Conservation (phyloP, 1,139 yeast species). For the Taphrina communis region DNA sequence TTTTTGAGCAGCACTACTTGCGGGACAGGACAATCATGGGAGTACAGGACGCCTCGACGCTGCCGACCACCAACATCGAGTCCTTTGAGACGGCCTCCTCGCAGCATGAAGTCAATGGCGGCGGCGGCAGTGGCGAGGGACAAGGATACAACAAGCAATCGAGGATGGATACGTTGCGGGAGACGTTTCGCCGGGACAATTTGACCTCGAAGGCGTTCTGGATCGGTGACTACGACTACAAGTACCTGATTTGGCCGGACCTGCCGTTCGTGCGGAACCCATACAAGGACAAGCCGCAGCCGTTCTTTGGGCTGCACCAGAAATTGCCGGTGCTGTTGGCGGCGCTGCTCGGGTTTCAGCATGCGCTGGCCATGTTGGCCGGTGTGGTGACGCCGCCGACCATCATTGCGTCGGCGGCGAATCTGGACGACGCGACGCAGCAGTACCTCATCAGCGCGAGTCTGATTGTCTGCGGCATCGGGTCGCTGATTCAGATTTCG, state of each 20-base stretch:
- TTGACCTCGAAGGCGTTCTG: slow-evolving; percentile 48
- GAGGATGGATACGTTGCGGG: slow-evolving; percentile 1
- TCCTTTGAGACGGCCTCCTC: slow-evolving; percentile 16
- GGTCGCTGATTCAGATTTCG: slow-evolving; percentile 78
- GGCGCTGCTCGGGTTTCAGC: slow-evolving; percentile 79
- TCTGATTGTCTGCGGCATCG: slow-evolving; percentile 73
- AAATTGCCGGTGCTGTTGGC: slow-evolving; percentile 82
- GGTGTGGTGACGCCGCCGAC: slow-evolving; percentile 85
- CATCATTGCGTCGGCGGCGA: slow-evolving; percentile 31
- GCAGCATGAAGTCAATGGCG: background rate
- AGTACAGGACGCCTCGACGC: slow-evolving; percentile 6
- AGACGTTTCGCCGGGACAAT: background rate
- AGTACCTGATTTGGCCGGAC: slow-evolving; percentile 74
- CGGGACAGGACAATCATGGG: slow-evolving; percentile 8
- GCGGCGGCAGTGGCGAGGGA: too few species aligned
- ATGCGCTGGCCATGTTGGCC: slow-evolving; percentile 85
- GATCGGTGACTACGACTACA: slow-evolving; percentile 82
- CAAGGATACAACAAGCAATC: background rate
- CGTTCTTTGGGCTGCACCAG: slow-evolving; percentile 78
- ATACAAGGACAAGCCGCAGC: slow-evolving; percentile 55
- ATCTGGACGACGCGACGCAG: slow-evolving; percentile 30
- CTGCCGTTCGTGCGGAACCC: slow-evolving; percentile 64
- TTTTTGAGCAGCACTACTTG: too few species aligned
- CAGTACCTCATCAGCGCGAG: slow-evolving; percentile 72
- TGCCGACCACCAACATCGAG: slow-evolving; percentile 18